These are phyloP conservation scores for Colletotrichum echinochloae DNA, from an alignment of 2,329 filamentous ascomycete species.

Conservation along the genomic window DNA sequence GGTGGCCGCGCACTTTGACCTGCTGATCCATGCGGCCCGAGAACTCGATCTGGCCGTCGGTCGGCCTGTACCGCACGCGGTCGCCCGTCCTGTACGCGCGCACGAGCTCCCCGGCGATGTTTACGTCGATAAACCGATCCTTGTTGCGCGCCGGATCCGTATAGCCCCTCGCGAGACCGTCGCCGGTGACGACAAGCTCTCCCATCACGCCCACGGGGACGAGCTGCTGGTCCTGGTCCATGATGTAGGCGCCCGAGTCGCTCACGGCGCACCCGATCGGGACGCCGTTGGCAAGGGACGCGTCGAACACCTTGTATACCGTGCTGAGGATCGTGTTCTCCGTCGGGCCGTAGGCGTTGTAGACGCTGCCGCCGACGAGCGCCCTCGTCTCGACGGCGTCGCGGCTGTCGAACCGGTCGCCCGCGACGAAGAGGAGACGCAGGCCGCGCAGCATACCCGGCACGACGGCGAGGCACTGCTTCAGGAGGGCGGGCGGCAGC, in stretches of 20 bases:
- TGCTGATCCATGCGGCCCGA: slow-evolving; percentile 9
- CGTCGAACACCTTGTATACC: background rate
- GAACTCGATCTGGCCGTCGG: slow-evolving; percentile 42
- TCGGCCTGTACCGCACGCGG: slow-evolving; percentile 4
- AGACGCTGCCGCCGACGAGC: slow-evolving; percentile 1
- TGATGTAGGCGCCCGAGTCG: slow-evolving; percentile 7
- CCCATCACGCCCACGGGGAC: slow-evolving; percentile 5
- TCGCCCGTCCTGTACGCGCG: slow-evolving; percentile 46
- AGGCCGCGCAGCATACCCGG: background rate
- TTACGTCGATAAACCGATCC: slow-evolving; percentile 40
- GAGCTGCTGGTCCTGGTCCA: slow-evolving; percentile 1
- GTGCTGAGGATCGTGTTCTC: slow-evolving; percentile 5
- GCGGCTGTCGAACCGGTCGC: slow-evolving; percentile 2
- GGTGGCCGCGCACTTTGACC: slow-evolving; percentile 10
- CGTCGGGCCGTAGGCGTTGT: slow-evolving; percentile 13
- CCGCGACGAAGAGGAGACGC: background rate
- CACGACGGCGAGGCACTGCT: slow-evolving; percentile 2
- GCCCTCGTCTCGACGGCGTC: background rate
- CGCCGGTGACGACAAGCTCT: slow-evolving; percentile 11
- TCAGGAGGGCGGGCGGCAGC: slow-evolving; percentile 6
- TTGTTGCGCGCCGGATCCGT: slow-evolving; percentile 32
- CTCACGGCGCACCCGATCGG: slow-evolving; percentile 3
- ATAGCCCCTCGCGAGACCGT: slow-evolving; percentile 11
- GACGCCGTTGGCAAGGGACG: background rate
- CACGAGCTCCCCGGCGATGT: slow-evolving; percentile 9